Percentiles rank a stretch among this genome's conserved stretches.
These are phyloP conservation scores for Eimeria tenella DNA, from an alignment of 169 alveolate species.

Conservation along the genomic window DNA sequence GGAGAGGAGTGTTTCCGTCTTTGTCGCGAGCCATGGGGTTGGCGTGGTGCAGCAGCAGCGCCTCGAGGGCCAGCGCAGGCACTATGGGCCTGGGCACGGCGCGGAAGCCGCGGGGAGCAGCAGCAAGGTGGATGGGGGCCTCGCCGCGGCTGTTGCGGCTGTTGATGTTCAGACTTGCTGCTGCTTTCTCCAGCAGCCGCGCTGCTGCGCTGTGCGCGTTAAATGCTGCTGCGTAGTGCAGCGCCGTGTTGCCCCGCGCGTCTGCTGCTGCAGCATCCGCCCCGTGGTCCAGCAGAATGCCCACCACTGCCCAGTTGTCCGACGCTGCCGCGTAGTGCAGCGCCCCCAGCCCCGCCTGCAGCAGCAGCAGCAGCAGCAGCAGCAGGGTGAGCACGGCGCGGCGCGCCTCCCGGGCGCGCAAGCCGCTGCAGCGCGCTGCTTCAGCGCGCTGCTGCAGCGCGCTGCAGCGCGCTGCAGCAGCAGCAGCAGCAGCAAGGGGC, in stretches of 20 bases:
- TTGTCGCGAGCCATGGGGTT: constrained; percentile 66
- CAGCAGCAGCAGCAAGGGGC: neutral
- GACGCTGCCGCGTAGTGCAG: constrained; percentile 76
- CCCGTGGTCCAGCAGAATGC: constrained; percentile 54
- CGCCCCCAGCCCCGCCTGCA: constrained; percentile 72
- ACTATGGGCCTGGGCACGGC: constrained; percentile 16
- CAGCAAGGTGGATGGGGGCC: constrained; percentile 73
- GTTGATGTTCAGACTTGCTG: neutral
- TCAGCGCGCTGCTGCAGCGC: no score
- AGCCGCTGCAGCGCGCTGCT: no score
- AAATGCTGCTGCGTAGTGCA: constrained; percentile 76
- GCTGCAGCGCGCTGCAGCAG: no score
- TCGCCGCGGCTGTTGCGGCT: constrained; percentile 25
- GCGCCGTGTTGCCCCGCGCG: constrained; percentile 70
- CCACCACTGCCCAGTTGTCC: constrained; percentile 34
- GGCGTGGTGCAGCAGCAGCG: constrained; percentile 64
- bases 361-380: neutral
- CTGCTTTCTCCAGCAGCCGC: constrained; percentile 44
- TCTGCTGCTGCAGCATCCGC: constrained; percentile 44
- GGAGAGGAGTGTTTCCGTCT: constrained; percentile 70
- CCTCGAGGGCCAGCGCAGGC: constrained; percentile 72
- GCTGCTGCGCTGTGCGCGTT: constrained; percentile 28
- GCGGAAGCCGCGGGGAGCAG: constrained; percentile 56
- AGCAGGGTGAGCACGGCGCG: neutral
- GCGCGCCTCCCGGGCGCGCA: no score